Evolutionary conservation across 2,329 filamentous ascomycete genomes (phyloP), one percentile per base, ranked within the genome.

Genomic region (Lachnellula cervina): DNA sequence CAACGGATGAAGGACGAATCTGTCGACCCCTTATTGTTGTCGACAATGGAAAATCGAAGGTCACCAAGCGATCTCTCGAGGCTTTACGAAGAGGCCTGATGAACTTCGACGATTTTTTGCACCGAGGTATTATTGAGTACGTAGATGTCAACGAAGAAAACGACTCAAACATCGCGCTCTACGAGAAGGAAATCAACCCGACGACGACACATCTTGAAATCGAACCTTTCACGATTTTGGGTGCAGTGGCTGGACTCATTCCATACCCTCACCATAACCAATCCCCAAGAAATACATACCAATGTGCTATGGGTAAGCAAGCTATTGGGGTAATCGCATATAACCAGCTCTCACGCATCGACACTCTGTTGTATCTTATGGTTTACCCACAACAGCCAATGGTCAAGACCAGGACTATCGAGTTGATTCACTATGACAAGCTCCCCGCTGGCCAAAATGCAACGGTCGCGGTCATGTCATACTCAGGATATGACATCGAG

Each of bases 261-360:
- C 94, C 94, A 4, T 99, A 97, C 69, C 94, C 94, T 8, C 94
- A 99, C 71, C 94, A 99, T 77, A 99, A 99, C 73, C 94, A 99
- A 72, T 99, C 95, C 16, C 94, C 94, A 9, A 83, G 94, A 80
- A 99, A 99, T 71, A 99, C 94, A 0, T 99, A 99, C 69, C 93
- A 97, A 79, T 97, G 93, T 75, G 94, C 94, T 74, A 99, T 99
- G 94, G 94, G 94, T 82, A 99, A 99, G 76, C 94, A 99, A 88
- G 94, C 94, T 40, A 97, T 99, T 70, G 94, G 94, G 35, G 92
- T 93, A 35, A 97, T 99, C 69, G 94, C 93, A 16, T 96, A 96
- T 70, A 99, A 99, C 70, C 94, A 99, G 72, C 96, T 97, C 75
- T 89, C 93, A 66, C 87, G 94, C 55, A 97, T 99, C 71, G 94